Base-by-base conservation (phyloP, 2,329 filamentous ascomycete species). In the Penicillium freii region DNA sequence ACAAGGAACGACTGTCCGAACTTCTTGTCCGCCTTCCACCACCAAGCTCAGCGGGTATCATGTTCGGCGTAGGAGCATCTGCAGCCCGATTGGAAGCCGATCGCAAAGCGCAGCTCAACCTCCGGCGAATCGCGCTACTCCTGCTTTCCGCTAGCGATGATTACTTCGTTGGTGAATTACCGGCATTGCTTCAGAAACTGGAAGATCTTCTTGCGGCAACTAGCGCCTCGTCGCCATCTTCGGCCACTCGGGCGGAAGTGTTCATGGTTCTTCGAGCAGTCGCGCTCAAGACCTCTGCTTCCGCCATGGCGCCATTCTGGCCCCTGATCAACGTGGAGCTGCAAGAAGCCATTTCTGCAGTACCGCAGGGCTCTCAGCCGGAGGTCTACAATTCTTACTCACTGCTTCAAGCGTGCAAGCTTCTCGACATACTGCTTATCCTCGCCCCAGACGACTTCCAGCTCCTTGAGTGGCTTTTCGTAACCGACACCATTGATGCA, bases 41-140 rank as follows among this genome's bases (percentile, higher is more conserved):
- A 4, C 94, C 94, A 6, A 91, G 92, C 1, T 93, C 92, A 15
- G 94, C 95, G 0, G 94, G 94, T 9, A 95, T 99, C 65, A 93
- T 99, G 71, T 99, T 99, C 69, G 94, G 94, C n/a, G 94, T 99
- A 0, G 95, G 95, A 11, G 94, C 94, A 7, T 92, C 91, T 23
- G 95, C 92, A 43, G 94, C 94, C 36, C 84, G 94, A 57, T 84
- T 95, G n/a, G 94, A 99, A 75, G 92, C 95, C 6, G 94, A 99
- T 74, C 88, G 92, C 57, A 94, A 89, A 75, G 92, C 92, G 1
- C 93, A 97, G 74, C 82, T 96, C 31, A 96, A 92, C 62, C 82
- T 99, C 19, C 88, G 92, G 13, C 85, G 94, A 46, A 86, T 95
- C 46, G 86, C 92, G 5, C 82, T 92, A 1, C 80, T 99, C 11